Evolutionary conservation across 345 rosid genomes (phyloP), one percentile per base, ranked within the genome.

Genomic region (Euphorbia lathyris): DNA sequence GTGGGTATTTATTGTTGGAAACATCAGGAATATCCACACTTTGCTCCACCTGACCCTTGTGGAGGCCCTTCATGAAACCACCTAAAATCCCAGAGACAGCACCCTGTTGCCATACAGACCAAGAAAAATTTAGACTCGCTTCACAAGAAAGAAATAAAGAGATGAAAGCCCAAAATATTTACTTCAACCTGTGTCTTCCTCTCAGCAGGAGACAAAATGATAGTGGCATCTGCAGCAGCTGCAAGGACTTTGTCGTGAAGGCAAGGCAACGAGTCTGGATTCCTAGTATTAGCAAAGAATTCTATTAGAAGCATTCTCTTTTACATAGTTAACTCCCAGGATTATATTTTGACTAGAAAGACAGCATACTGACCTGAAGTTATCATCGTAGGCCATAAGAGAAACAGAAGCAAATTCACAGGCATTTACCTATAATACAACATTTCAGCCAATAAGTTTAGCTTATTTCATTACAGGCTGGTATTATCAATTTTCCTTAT

Each of bases 231-330:
- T 63, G 87, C 84, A 76, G 90, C 89, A 61, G 92, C 90, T 38
- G 89, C 90, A 73, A 95, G 84, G 66, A 85, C 90, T 76, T 86
- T 75, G 80, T 90, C 89, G 63, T 90, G 91, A 79, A 95, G 83
- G 76, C 80, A 76, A 68, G 99, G 92, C 71, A 88, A 85, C 75
- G 88, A 86, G 75, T 83, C 86, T 22, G 87, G 88, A 71, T 86
- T 80, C 85, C 99, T 94, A 85, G 65, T 65, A 74, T 69, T 69
- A 66, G 73, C 66, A 63, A 71, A 72, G 60, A 52, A 48, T 40
- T 30, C 12, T 17, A 50, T 38, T 38, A 58, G 51, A 64, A 47
- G 42, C 51, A 2, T 26, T 30, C 23, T 36, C 43, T 40, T 58
- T 16, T 65, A 19, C 30, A 30, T 57, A 38, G 22, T 42, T 16